Evolutionary conservation across 2,329 filamentous ascomycete genomes (phyloP).

Genomic region (Corniculantispora saksenae): DNA sequence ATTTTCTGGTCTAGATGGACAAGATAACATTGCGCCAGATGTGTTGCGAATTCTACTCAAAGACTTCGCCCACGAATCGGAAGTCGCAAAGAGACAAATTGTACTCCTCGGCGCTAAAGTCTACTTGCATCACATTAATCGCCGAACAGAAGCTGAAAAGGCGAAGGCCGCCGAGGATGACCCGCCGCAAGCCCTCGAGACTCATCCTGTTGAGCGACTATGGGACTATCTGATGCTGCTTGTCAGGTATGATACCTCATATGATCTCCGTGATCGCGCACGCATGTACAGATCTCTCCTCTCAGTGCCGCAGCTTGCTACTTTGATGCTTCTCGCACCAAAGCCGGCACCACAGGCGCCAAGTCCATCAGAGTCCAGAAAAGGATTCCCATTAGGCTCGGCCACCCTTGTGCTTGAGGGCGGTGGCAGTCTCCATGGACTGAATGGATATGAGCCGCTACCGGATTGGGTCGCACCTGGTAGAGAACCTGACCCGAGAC

Average conservation of each 20-base stretch:
- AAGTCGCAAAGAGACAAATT: conserved; percentile 87
- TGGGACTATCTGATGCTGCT: conserved; percentile 86
- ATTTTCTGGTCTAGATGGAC: conserved; percentile 76
- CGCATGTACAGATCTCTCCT: conserved; percentile 86
- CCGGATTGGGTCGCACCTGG: conserved; percentile 84
- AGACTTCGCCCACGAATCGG: conserved; percentile 79
- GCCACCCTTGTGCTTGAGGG: conserved; percentile 82
- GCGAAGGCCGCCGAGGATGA: conserved; percentile 37
- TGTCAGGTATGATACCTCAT: conserved; percentile 89
- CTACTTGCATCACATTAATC: conserved; percentile 84
- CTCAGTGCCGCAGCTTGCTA: conserved; percentile 81
- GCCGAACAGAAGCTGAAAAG: conserved; percentile 48
- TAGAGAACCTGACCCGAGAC: conserved; percentile 72
- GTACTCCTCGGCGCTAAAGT: conserved; percentile 93
- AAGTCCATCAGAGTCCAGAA: conserved; percentile 82
- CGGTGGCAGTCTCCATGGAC: conserved; percentile 69
- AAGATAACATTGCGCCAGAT: conserved; percentile 90
- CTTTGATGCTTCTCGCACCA: conserved; percentile 85
- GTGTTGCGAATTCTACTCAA: conserved; percentile 86
- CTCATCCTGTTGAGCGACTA: conserved; percentile 71
- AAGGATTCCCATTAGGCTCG: conserved; percentile 77
- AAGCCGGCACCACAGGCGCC: conserved; percentile 92
- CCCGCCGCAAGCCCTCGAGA: conserved; percentile 33
- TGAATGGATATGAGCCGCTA: conserved; percentile 76
- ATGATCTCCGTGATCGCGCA: conserved; percentile 88